These are phyloP conservation scores for Ganoderma resinaceum DNA, from an alignment of 1,284 basidiomycete species.

Conservation along the genomic window DNA sequence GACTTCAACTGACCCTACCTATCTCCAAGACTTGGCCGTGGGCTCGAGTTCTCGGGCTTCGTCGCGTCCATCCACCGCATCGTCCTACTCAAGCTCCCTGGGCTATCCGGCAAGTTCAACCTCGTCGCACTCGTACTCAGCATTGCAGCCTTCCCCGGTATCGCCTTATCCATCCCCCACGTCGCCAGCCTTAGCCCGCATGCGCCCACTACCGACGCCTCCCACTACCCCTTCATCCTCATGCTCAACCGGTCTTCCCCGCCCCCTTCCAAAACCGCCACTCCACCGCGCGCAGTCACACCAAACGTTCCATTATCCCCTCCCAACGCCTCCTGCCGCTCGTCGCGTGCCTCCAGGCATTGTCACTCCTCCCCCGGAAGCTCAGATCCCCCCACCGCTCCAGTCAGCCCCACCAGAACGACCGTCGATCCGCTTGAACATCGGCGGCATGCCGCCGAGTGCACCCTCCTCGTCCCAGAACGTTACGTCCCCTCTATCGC, in stretches of 20 bases:
- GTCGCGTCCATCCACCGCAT: constrained; percentile 28
- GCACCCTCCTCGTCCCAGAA: background rate
- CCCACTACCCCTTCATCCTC: constrained; percentile 15
- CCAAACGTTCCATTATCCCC: background rate
- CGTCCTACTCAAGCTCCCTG: constrained; percentile 23
- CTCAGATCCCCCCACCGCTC: background rate
- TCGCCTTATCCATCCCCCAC: background rate
- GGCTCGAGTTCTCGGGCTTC: constrained; percentile 5
- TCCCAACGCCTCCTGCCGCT: background rate
- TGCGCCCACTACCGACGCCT: constrained; percentile 24
- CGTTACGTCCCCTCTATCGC: constrained; percentile 20
- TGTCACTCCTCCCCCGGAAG: background rate
- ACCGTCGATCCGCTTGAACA: constrained; percentile 21
- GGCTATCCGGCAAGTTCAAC: constrained; percentile 5
- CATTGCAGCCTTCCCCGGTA: constrained; percentile 1
- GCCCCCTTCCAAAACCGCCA: constrained; percentile 26
- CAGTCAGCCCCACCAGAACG: constrained; percentile 6
- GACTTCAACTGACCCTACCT: constrained; percentile 14
- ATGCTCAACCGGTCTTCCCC: constrained; percentile 6
- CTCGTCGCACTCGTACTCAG: background rate
- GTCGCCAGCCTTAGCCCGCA: background rate
- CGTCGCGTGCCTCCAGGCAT: background rate
- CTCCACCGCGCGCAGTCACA: constrained; percentile 12
- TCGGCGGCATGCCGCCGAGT: background rate
- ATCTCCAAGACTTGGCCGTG: constrained; percentile 3